phyloP scores from a whole-genome alignment of 441 rosid genomes.

The Kokia cookei region DNA sequence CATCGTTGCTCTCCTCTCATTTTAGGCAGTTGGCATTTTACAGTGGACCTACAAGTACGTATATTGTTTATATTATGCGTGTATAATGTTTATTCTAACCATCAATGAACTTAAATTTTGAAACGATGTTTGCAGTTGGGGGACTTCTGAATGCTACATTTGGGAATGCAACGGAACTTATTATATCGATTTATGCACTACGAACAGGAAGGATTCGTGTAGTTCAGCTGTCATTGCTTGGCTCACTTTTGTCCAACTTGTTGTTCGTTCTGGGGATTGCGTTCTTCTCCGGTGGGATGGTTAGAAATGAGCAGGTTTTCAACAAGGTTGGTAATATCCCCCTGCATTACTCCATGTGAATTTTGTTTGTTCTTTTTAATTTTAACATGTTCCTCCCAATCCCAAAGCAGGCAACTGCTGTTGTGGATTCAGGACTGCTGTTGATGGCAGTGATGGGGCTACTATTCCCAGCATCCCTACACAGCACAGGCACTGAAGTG shows the following conservation, averaged over 20 bases:
- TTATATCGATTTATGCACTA: slow-evolving; percentile 75
- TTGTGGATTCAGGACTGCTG: slow-evolving; percentile 70
- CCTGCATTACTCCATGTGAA: background rate
- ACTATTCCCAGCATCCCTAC: slow-evolving; percentile 83
- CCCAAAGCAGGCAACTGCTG: slow-evolving; percentile 51
- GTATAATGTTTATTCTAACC: background rate
- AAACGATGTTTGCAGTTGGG: slow-evolving; percentile 54
- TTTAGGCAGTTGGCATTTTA: slow-evolving; percentile 67
- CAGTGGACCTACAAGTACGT: slow-evolving; percentile 58
- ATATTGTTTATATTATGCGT: background rate
- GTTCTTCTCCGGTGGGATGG: slow-evolving; percentile 81
- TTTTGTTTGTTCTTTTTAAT: background rate
- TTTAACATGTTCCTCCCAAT: background rate
- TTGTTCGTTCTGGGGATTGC: slow-evolving; percentile 90
- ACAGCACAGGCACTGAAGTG: slow-evolving; percentile 72
- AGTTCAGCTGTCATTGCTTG: slow-evolving; percentile 76
- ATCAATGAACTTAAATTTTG: background rate
- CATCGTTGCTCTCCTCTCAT: slow-evolving; percentile 19
- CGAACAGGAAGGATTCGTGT: slow-evolving; percentile 75
- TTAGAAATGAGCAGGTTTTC: slow-evolving; percentile 64
- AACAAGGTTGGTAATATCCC: slow-evolving; percentile 40
- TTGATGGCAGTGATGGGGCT: slow-evolving; percentile 90
- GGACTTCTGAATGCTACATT: slow-evolving; percentile 89
- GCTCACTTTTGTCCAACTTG: slow-evolving; percentile 88
- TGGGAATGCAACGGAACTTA: slow-evolving; percentile 90